These are phyloP conservation scores for Babesia bovis DNA, from an alignment of 169 alveolate genomes.

Conservation along the genomic window DNA sequence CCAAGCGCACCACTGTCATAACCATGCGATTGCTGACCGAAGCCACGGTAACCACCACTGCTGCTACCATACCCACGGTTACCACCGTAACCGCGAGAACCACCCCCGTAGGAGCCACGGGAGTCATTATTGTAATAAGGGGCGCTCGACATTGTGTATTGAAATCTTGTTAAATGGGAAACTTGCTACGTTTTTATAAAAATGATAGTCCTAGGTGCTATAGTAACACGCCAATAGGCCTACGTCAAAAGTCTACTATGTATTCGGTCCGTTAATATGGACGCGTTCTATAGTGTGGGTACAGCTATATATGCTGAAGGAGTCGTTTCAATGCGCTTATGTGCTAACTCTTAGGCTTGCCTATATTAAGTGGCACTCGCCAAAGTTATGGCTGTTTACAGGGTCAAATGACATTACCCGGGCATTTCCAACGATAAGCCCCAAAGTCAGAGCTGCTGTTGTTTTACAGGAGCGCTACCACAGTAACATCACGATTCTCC, in stretches of 20 bases:
- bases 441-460: background rate
- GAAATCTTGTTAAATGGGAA: too few species aligned
- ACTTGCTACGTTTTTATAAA: too few species aligned
- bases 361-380: background rate
- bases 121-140: conserved; percentile 12
- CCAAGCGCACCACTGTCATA: conserved; percentile 69
- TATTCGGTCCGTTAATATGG: too few species aligned
- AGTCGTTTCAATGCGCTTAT: conserved; percentile 25
- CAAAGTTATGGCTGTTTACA: conserved; percentile 9
- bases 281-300: conserved; percentile 20
- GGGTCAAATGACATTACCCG: conserved; percentile 26
- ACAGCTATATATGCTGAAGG: conserved; percentile 37
- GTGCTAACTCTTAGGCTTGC: background rate
- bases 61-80: conserved; percentile 17
- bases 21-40: conserved; percentile 21
- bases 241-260: too few species aligned
- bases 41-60: conserved; percentile 11
- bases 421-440: conserved; percentile 3
- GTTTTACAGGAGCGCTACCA: conserved; percentile 8
- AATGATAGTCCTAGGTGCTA: too few species aligned
- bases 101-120: conserved; percentile 31
- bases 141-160: conserved; percentile 35
- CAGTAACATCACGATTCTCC: conserved; percentile 33
- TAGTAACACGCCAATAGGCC: too few species aligned
- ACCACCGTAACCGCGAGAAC: conserved; percentile 19